These are phyloP conservation scores for Arachis hypogaea DNA, from an alignment of 306 rosid genomes.

Conservation along the genomic window DNA sequence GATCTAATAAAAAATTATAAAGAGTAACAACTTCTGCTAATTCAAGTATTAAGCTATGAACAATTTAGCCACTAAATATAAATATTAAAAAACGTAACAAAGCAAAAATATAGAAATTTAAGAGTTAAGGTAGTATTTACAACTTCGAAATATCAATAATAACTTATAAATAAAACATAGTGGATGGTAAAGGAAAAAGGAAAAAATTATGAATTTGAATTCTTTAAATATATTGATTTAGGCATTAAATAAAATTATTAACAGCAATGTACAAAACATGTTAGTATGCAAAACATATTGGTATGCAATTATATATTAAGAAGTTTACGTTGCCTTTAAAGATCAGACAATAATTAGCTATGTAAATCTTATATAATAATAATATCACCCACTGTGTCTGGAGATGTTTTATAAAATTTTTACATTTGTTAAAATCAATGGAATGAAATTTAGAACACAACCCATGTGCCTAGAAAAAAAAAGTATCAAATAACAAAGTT, in stretches of 20 bases:
- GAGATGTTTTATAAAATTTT: constrained; percentile 35
- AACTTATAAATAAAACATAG: too few species aligned
- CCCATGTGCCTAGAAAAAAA: background rate
- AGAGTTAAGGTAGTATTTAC: background rate
- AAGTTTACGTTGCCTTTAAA: constrained; percentile 40
- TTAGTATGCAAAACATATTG: too few species aligned
- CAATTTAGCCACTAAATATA: background rate
- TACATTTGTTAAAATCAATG: constrained; percentile 28
- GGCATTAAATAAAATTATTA: too few species aligned
- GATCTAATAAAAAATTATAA: background rate
- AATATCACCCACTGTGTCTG: constrained; percentile 35
- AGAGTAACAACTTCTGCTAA: background rate
- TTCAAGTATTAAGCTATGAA: background rate
- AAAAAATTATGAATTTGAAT: too few species aligned
- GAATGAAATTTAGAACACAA: constrained; percentile 24
- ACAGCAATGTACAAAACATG: too few species aligned
- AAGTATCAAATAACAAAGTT: too few species aligned
- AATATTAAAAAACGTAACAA: background rate
- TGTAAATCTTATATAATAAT: constrained; percentile 59
- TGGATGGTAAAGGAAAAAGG: too few species aligned
- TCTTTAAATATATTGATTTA: too few species aligned
- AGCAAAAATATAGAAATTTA: background rate
- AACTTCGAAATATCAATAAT: too few species aligned
- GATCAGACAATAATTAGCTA: constrained; percentile 41
- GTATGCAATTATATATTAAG: background rate